Evolutionary conservation across 2,329 filamentous ascomycete species (phyloP).

Genomic region (Neonectria magnoliae): DNA sequence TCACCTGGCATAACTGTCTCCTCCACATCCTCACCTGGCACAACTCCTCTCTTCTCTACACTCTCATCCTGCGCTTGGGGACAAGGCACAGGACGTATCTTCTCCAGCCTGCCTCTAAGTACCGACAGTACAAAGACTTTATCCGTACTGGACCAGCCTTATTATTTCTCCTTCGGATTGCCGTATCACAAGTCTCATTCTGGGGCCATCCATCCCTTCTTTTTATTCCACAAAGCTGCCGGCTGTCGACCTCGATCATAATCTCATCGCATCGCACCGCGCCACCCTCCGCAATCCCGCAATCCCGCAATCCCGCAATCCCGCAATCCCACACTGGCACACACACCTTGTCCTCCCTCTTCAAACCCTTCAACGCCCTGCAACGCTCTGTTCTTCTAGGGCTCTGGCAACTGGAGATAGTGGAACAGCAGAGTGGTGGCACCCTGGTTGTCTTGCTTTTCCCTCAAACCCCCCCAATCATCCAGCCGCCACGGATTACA

Average conservation of each 20-base stretch:
- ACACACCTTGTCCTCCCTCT: background rate
- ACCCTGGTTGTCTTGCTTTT: too few relatives aligned
- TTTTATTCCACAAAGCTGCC: conserved; percentile 14
- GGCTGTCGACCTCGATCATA: conserved; percentile 5
- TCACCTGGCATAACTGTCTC: too few relatives aligned
- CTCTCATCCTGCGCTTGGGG: background rate
- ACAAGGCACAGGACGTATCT: background rate
- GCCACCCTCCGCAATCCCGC: background rate
- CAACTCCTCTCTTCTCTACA: too few relatives aligned
- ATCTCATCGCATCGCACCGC: background rate
- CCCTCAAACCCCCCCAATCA: conserved; percentile 27
- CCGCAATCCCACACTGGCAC: background rate
- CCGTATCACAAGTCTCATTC: conserved; percentile 4
- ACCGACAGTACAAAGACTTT: background rate
- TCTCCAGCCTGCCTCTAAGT: background rate
- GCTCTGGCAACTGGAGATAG: background rate
- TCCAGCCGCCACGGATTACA: conserved; percentile 12
- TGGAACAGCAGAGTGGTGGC: background rate
- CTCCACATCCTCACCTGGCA: too few relatives aligned
- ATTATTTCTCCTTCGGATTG: background rate
- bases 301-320: background rate
- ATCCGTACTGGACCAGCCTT: background rate
- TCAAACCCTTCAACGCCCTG: background rate
- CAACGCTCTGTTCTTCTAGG: background rate
- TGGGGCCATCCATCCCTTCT: background rate